Percentiles rank a stretch among this genome's conserved stretches.
Conservation (phyloP, 495 filamentous ascomycete genomes). For the Venustampulla echinocandica region DNA sequence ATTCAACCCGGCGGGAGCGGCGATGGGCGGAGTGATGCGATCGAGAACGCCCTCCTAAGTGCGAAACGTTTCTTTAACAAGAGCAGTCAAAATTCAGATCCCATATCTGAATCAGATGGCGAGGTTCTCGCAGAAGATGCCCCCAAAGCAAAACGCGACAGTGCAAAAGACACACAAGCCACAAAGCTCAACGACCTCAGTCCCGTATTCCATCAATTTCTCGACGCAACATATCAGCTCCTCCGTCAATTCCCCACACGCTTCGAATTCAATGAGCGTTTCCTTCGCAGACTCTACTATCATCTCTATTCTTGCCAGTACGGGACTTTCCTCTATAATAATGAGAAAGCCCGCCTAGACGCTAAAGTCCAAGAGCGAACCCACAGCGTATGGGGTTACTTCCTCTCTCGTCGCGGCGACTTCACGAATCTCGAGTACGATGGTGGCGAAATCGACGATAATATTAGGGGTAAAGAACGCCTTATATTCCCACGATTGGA, state of each 20-base stretch:
- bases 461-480: constrained; percentile 65
- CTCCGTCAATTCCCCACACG: constrained; percentile 78
- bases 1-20: constrained; percentile 43
- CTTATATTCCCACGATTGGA: constrained; percentile 67
- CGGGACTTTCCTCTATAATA: constrained; percentile 93
- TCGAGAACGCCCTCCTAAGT: constrained; percentile 79
- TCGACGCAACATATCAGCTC: constrained; percentile 90
- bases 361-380: constrained; percentile 60
- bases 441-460: constrained; percentile 58
- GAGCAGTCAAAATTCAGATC: constrained; percentile 59
- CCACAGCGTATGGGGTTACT: constrained; percentile 93
- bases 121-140: constrained; percentile 49
- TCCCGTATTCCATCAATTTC: constrained; percentile 97
- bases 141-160: constrained; percentile 19
- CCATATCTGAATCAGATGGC: constrained; percentile 46
- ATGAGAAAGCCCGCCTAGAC: constrained; percentile 82
- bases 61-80: constrained; percentile 88
- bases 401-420: constrained; percentile 65
- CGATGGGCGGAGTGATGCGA: constrained; percentile 58
- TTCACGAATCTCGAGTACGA: constrained; percentile 81
- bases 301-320: constrained; percentile 96
- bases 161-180: constrained; percentile 25
- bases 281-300: constrained; percentile 82
- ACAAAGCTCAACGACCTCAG: constrained; percentile 71
- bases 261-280: constrained; percentile 96